phyloP scores from a whole-genome alignment of 345 rosid genomes.

The Eucalyptus marginata region DNA sequence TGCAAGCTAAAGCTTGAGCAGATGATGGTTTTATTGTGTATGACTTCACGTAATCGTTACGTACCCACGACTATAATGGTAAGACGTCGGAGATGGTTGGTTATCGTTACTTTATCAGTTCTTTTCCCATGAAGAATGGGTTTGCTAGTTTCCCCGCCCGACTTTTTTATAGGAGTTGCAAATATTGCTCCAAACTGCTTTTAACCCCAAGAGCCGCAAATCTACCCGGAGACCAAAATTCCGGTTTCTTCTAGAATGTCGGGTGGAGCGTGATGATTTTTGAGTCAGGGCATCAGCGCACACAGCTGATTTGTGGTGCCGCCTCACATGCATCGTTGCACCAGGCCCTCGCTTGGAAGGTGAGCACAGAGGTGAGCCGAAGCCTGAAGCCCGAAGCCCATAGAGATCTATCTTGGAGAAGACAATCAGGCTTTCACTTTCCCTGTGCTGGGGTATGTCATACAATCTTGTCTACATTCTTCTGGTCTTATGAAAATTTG shows the following conservation, averaged over 20 bases:
- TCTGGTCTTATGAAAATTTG: background rate
- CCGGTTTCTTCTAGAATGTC: constrained; percentile 1
- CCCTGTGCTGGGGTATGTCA: constrained; percentile 26
- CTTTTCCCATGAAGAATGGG: background rate
- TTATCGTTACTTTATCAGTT: background rate
- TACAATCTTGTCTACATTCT: background rate
- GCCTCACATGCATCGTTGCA: constrained; percentile 14
- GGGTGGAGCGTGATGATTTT: background rate
- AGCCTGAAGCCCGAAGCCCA: too few species aligned
- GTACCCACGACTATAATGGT: background rate
- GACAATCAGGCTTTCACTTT: too few species aligned
- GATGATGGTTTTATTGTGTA: background rate
- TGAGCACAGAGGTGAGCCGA: background rate
- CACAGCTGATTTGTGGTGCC: background rate
- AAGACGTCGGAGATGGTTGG: background rate
- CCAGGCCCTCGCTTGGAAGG: background rate
- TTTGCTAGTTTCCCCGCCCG: background rate
- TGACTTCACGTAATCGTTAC: background rate
- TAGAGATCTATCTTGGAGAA: too few species aligned
- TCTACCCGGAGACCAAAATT: background rate
- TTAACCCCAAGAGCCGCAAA: background rate
- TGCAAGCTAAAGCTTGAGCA: background rate
- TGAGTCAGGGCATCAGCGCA: background rate
- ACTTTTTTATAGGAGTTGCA: background rate
- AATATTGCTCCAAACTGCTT: background rate